Base-by-base conservation (phyloP, 139 green algal genomes). In the Chlorella ohadii region DNA sequence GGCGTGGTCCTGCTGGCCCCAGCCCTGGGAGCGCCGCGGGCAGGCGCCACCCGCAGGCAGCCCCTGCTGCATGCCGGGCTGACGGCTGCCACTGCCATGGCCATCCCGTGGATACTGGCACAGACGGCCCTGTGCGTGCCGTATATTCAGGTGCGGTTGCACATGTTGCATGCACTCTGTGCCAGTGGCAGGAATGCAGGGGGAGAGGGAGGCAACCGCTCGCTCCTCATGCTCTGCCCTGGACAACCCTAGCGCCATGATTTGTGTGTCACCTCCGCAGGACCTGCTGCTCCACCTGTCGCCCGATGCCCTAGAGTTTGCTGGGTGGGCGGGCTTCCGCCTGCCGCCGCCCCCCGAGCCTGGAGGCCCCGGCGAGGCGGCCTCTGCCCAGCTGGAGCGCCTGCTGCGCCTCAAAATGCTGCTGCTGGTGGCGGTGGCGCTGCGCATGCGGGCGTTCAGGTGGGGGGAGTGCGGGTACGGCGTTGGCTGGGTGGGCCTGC, bases 361-460 rank as follows among this genome's bases (percentile, higher is more conserved):
- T 34, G 56, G 59, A 33, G 34, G 39, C 74, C 23, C 34, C 56
- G 22, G 23, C 63, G 12, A 25, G 23, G 28, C 72, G 23, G 11
- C 51, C 51, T 59, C 51, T 3, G 31, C 20, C 27, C 25, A 65
- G 36, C 20, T 90, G 70, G 85, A 91, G 74, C 23, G 38, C 1
- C 27, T 80, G n/a, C 81, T 91, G 41, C 63, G 82, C 23, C n/a
- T 56, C 34, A 91, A 91, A 72, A 81, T 33, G 65, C 47, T 90
- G 15, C 34, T 91, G 39, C 78, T 91, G 61, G 63, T 88, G n/a
- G 82, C 88, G 13, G 65, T 91, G 5, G 82, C 72, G 0, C 38
- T 90, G 17, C 87, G 87, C 71, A 71, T 78, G 44, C 80, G 84
- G 20, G 65, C 87, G 6, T 80, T 88, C 67, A 90, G 84, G 87